Percentiles rank a stretch among this genome's conserved stretches.
These are phyloP conservation scores for Euphorbia tirucalli DNA, from an alignment of 345 rosid species.

Conservation along the genomic window DNA sequence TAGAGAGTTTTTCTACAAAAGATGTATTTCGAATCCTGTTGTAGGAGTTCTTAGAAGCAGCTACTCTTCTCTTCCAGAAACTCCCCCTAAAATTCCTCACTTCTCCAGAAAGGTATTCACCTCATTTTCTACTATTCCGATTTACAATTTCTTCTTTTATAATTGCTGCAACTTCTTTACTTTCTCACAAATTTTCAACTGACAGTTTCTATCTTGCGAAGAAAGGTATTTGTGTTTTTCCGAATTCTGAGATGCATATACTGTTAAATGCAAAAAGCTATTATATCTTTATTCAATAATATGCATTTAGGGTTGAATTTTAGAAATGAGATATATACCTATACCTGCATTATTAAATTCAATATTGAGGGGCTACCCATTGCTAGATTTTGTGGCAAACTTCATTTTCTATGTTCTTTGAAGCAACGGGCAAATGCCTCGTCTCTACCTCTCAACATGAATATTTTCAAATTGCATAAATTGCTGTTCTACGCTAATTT, in stretches of 20 bases:
- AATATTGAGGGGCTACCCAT: background rate
- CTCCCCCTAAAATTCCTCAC: constrained; percentile 67
- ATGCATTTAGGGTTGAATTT: background rate
- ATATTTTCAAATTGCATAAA: background rate
- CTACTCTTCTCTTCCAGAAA: constrained; percentile 33
- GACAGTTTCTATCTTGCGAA: too few relatives aligned
- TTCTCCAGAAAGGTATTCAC: constrained; percentile 61
- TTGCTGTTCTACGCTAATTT: background rate
- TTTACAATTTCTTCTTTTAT: too few relatives aligned
- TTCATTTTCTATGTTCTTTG: background rate
- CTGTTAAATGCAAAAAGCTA: too few relatives aligned
- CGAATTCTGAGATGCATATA: too few relatives aligned
- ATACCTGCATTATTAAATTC: background rate
- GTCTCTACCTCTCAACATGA: background rate
- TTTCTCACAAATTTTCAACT: too few relatives aligned
- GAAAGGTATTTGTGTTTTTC: too few relatives aligned
- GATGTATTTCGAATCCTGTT: constrained; percentile 35
- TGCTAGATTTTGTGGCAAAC: background rate
- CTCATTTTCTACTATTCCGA: background rate
- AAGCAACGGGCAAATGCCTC: background rate
- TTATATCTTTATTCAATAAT: too few relatives aligned
- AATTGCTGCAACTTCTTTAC: too few relatives aligned
- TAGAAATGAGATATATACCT: too few relatives aligned
- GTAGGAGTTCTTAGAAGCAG: constrained; percentile 43
- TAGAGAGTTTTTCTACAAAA: constrained; percentile 36